These are phyloP conservation scores for Colletotrichum lentis DNA, from an alignment of 2,329 filamentous ascomycete species.

Conservation along the genomic window DNA sequence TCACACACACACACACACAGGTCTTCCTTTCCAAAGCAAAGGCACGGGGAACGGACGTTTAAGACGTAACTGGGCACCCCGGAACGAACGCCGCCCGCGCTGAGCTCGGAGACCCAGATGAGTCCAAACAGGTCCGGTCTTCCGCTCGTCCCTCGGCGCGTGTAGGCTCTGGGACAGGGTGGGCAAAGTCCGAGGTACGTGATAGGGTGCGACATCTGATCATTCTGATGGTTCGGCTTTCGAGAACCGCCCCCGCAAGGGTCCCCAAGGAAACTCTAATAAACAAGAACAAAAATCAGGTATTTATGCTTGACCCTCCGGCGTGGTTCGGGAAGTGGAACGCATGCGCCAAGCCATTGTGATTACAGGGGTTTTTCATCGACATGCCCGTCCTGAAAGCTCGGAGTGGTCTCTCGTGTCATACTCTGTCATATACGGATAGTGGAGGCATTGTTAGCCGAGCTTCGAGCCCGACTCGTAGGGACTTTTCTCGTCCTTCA, in stretches of 20 bases:
- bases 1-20: too few relatives aligned
- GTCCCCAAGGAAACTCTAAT: constrained; percentile 12
- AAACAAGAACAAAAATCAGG: neutral
- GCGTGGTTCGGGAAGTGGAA: constrained; percentile 6
- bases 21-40: neutral
- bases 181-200: neutral
- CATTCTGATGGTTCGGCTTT: neutral
- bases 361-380: neutral
- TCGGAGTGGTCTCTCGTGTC: neutral
- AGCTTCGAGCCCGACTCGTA: constrained; percentile 4
- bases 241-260: neutral
- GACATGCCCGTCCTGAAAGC: neutral
- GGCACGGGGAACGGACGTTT: neutral
- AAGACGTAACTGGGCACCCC: neutral
- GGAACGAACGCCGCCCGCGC: neutral
- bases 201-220: constrained; percentile 24
- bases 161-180: neutral
- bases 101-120: neutral
- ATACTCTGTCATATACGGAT: too few relatives aligned
- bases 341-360: constrained; percentile 14
- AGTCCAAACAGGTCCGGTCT: constrained; percentile 8
- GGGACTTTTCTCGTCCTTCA: neutral
- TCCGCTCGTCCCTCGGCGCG: constrained; percentile 16
- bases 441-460: neutral
- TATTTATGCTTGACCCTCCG: neutral